These are phyloP conservation scores for Ogataea haglerorum DNA, from an alignment of 805 yeast genomes.

Conservation along the genomic window DNA sequence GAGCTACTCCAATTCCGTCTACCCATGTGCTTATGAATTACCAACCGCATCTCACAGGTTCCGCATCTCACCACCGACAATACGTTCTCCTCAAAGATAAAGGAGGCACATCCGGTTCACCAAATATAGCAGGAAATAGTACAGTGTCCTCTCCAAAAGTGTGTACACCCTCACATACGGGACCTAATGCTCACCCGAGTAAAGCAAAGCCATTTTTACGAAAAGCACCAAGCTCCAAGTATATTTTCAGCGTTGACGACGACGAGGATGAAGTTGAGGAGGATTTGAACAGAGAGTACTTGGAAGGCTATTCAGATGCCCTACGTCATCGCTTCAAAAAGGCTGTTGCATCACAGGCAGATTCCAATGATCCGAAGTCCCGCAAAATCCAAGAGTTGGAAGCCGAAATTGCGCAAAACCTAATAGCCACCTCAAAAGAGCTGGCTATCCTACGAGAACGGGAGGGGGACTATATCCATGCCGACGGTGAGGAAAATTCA, in stretches of 20 bases:
- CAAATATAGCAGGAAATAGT: slow-evolving; percentile 4
- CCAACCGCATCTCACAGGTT: slow-evolving; percentile 16
- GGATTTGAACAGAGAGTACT: slow-evolving; percentile 54
- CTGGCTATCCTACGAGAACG: slow-evolving; percentile 26
- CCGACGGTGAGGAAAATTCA: slow-evolving; percentile 11
- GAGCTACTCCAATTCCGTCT: slow-evolving; percentile 24
- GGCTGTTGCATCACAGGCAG: slow-evolving; percentile 8
- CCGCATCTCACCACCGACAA: slow-evolving; percentile 31
- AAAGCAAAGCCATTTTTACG: slow-evolving; percentile 25
- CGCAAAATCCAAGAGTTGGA: slow-evolving; percentile 27
- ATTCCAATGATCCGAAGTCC: slow-evolving; percentile 7
- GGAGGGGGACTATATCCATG: slow-evolving; percentile 28
- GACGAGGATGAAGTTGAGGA: slow-evolving; percentile 69
- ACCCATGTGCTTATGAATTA: slow-evolving; percentile 17
- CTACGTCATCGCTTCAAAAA: slow-evolving; percentile 44
- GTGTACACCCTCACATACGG: slow-evolving; percentile 11
- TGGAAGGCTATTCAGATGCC: slow-evolving; percentile 75
- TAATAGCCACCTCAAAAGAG: slow-evolving; percentile 25
- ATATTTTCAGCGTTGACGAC: slow-evolving; percentile 76
- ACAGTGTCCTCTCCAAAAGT: slow-evolving; percentile 16
- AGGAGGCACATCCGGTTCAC: slow-evolving; percentile 1
- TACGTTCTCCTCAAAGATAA: slow-evolving; percentile 32
- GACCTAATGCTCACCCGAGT: slow-evolving; percentile 4
- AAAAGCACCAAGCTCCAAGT: slow-evolving; percentile 31
- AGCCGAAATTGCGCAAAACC: slow-evolving; percentile 25